Evolutionary conservation across 495 filamentous ascomycete genomes (phyloP), one percentile per base, ranked within the genome.

Genomic region (Apiosordaria backusii): DNA sequence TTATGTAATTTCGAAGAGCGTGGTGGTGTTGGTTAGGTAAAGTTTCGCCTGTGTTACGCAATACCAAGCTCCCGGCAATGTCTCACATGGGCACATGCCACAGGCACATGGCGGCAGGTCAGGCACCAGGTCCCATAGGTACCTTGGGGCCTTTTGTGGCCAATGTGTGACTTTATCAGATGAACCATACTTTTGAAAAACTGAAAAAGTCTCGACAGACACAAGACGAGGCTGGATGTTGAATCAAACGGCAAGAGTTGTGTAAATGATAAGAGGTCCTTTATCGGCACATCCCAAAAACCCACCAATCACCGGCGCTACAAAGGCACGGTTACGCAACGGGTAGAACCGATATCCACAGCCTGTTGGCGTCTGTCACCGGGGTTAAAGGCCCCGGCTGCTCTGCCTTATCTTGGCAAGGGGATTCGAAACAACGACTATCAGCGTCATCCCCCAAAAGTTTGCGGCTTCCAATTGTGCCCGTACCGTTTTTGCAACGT

Each of bases 41-140:
- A 21, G 52, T 21, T 23, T 55, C 52, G 16, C 52, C 52, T 55
- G n/a, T 55, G 22, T 55, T 55, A 55, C 52, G 52, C 52, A 55
- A 55, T 55, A 19, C n/a, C 52, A 55, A 55, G 52, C 52, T 21
- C 9, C 18, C n/a, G 3, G 22, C 10, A 7, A n/a, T 55, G n/a
- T 55, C n/a, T 23, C 22, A 55, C 22, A 23, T 55, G 52, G 16
- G 9, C 52, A 55, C 52, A 55, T 55, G n/a, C 4, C 52, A 55
- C 52, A 55, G n/a, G 52, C n/a, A 21, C n/a, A 55, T 19, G n/a
- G 22, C 52, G 7, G 52, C 9, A 15, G 22, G 52, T 55, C 52
- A 55, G 52, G 52, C 52, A 55, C 15, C 52, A 13, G 13, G 13
- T 45, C 35, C 35, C 35, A 13, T n/a, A 45, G 5, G 1, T 45